phyloP scores from a whole-genome alignment of 306 rosid genomes.

The Inga leiocalycina region DNA sequence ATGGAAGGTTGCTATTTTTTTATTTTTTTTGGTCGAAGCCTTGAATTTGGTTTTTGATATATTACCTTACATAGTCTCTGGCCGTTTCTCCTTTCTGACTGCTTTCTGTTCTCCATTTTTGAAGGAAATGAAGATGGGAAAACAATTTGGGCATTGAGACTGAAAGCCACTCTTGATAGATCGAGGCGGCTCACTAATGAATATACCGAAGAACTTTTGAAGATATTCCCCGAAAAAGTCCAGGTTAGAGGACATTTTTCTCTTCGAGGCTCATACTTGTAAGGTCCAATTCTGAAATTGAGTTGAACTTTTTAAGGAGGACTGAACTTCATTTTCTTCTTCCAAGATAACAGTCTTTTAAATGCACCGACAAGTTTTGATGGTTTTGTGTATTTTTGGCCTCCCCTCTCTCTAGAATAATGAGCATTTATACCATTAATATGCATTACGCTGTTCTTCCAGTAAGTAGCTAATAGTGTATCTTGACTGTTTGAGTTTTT shows the following conservation, averaged over 20 bases:
- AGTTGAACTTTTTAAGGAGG: not conserved
- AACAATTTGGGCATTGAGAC: conserved; percentile 86
- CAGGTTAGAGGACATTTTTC: conserved; percentile 56
- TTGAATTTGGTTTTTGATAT: conserved; percentile 16
- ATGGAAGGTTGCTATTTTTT: conserved; percentile 62
- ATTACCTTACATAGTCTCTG: conserved; percentile 8
- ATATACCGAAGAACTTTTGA: conserved; percentile 91
- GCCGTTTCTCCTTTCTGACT: conserved; percentile 23
- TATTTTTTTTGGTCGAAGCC: conserved; percentile 9
- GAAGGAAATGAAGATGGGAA: conserved; percentile 94
- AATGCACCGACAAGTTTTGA: not conserved
- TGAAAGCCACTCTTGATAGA: conserved; percentile 95
- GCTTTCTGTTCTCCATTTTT: conserved; percentile 12
- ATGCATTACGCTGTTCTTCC: not conserved
- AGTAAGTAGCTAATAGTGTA: not conserved
- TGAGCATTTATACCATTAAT: not conserved
- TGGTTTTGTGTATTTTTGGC: not conserved
- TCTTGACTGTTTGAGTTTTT: conserved; percentile 14
- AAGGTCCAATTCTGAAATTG: conserved; percentile 9
- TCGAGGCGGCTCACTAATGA: conserved; percentile 94
- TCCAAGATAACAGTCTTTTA: not conserved
- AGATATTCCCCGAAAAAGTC: conserved; percentile 91
- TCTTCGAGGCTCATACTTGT: conserved; percentile 25
- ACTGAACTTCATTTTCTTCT: not conserved
- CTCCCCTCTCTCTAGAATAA: not conserved